Evolutionary conservation across 2,329 filamentous ascomycete species (phyloP).

Genomic region (Delphinella strobiligena): DNA sequence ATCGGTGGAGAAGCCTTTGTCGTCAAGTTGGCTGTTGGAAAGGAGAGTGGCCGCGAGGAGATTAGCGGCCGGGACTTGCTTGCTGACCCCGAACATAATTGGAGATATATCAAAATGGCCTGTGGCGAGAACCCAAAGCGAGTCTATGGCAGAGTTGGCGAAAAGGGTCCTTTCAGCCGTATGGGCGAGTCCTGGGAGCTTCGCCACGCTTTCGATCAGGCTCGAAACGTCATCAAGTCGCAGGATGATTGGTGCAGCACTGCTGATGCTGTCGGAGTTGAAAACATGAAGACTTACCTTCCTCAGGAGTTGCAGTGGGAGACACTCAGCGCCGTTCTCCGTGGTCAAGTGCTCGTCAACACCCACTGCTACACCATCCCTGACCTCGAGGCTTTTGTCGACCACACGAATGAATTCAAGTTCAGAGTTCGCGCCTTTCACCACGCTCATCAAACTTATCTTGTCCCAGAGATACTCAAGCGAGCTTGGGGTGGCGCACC

Average conservation of each 20-base stretch:
- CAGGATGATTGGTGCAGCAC: conserved; percentile 59
- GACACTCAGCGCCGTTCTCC: conserved; percentile 47
- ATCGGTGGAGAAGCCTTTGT: conserved; percentile 60
- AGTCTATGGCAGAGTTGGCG: conserved; percentile 44
- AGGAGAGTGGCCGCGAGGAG: conserved; percentile 47
- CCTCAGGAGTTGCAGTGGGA: conserved; percentile 54
- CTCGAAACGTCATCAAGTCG: conserved; percentile 40
- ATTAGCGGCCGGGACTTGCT: conserved; percentile 52
- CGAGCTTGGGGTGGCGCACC: conserved; percentile 26
- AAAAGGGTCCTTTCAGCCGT: conserved; percentile 45
- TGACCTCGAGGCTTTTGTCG: conserved; percentile 57
- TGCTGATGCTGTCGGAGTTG: conserved; percentile 38
- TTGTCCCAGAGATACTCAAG: conserved; percentile 49
- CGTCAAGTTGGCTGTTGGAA: conserved; percentile 55
- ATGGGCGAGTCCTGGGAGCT: conserved; percentile 61
- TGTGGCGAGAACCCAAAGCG: conserved; percentile 60
- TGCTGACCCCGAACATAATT: conserved; percentile 51
- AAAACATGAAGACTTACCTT: conserved; percentile 45
- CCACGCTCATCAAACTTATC: conserved; percentile 55
- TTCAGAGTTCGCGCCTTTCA: conserved; percentile 57
- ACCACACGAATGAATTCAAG: conserved; percentile 60
- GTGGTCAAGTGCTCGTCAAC: conserved; percentile 58
- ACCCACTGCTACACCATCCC: conserved; percentile 61
- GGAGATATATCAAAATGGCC: conserved; percentile 68
- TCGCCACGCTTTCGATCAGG: conserved; percentile 54